Evolutionary conservation across 345 rosid genomes (phyloP).

Genomic region (Hypericum perforatum): DNA sequence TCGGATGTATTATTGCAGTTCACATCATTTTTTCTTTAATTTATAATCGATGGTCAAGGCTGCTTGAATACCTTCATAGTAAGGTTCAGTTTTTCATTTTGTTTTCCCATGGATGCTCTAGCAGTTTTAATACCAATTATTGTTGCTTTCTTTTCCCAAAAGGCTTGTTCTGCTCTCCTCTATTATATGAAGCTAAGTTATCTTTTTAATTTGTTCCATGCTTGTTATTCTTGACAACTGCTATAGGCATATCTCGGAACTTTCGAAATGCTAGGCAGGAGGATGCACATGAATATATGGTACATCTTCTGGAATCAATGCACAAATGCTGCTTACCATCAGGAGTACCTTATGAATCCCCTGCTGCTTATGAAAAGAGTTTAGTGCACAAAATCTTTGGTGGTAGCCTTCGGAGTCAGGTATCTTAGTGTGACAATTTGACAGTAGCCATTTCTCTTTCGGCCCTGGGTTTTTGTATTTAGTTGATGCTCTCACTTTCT

Average conservation of each 20-base stretch:
- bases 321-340: constrained; percentile 93
- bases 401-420: constrained; percentile 90
- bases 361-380: constrained; percentile 84
- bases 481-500: too few species aligned
- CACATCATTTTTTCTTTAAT: too few species aligned
- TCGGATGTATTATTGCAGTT: too few species aligned
- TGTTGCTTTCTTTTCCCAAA: not conserved
- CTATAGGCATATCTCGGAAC: constrained; percentile 76
- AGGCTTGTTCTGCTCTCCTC: not conserved
- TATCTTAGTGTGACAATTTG: constrained; percentile 12
- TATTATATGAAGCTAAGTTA: not conserved
- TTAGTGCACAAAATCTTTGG: constrained; percentile 95
- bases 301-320: constrained; percentile 89
- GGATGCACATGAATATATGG: constrained; percentile 98
- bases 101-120: too few species aligned
- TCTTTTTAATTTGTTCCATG: not conserved
- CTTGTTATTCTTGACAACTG: constrained; percentile 32
- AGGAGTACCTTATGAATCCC: constrained; percentile 87
- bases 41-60: too few species aligned
- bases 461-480: too few species aligned
- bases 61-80: too few species aligned
- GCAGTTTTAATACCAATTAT: too few species aligned
- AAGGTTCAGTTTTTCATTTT: too few species aligned
- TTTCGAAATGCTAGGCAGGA: constrained; percentile 76
- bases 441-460: not conserved